These are phyloP conservation scores for Penicillium sp. DNA, from an alignment of 2,329 filamentous ascomycete genomes.

Conservation along the genomic window DNA sequence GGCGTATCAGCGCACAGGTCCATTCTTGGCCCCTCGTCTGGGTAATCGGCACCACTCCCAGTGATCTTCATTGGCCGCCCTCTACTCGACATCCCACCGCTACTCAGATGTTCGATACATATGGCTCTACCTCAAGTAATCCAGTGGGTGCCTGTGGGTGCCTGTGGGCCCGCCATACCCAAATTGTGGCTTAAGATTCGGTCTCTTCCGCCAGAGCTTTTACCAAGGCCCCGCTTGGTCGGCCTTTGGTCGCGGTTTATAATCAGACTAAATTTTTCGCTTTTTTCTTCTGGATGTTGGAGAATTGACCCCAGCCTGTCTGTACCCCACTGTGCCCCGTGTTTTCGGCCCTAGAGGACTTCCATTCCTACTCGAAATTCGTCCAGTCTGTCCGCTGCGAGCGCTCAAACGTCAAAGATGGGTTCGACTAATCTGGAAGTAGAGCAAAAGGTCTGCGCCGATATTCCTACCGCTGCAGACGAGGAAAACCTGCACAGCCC, in stretches of 20 bases:
- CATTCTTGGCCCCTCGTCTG: constrained; percentile 10
- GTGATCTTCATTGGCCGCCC: constrained; percentile 8
- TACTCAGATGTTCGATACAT: background rate
- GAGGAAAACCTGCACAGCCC: constrained; percentile 13
- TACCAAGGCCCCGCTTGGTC: constrained; percentile 14
- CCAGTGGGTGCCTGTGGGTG: constrained; percentile 1
- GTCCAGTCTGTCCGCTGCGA: background rate
- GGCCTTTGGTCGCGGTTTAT: constrained; percentile 15
- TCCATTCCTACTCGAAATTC: background rate
- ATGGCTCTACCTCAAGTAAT: background rate
- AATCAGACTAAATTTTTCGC: constrained; percentile 10
- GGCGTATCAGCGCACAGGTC: background rate
- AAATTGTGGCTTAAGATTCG: constrained; percentile 1
- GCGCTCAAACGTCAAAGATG: constrained; percentile 11
- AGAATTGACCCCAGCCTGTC: background rate
- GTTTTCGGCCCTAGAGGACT: background rate
- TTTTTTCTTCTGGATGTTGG: background rate
- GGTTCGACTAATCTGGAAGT: constrained; percentile 25
- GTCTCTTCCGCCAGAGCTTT: constrained; percentile 13
- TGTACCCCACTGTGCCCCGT: background rate
- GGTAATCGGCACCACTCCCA: constrained; percentile 17
- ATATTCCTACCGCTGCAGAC: constrained; percentile 7
- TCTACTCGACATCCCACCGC: background rate
- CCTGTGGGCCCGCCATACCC: background rate
- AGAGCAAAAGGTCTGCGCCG: constrained; percentile 23